Evolutionary conservation across 192 early-diverging fungal genomes (phyloP), one percentile per base, ranked within the genome.

Genomic region (Coemansia sp.): DNA sequence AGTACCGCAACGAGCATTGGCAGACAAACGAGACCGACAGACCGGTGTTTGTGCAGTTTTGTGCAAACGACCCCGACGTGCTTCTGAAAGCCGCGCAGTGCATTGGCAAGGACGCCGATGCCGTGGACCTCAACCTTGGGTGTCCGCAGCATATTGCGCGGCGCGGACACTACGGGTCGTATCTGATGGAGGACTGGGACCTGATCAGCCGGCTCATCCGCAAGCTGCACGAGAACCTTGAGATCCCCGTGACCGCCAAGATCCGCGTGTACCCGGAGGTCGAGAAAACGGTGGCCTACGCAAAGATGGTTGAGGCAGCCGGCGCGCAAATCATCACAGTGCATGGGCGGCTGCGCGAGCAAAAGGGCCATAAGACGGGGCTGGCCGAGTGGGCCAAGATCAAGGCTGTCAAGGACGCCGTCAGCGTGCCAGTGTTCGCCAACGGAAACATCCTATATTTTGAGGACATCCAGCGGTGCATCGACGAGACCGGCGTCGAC

Each of bases 401-500:
- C 71, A 83, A 83, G 53, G 71, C 78, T 7, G 93, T 99, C 16
- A 94, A 89, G 64, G 87, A 92, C 28, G 91, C 90, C 7, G 86
- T 95, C 9, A 82, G 65, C 10, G 92, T 99, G 0, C 97, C 97
- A 0, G 94, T 99, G 10, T 85, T 98, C 82, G 95, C 95, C 56
- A 99, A 99, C 64, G 97, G 97, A n/a, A 97, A 99, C 64, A 94
- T 99, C 45, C 79, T 96, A 20, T 98, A 97, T 67, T 79, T 82
- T 26, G 93, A 97, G 75, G 96, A 99, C 58, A 82, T 97, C 33
- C 86, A 91, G 59, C 70, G 85, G 4, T 97, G 95, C 55, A 58
- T 98, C 1, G 86, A 89, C 13, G 69, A 74, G n/a, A 99, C 96
- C 9, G 92, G 91, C 12, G 91, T 86, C 28, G 95, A 93, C 62